A percentile compares a stretch with the other conserved stretches of the same genome.
Evolutionary conservation across 2,329 filamentous ascomycete genomes (phyloP).

Genomic region (Diplodia mutila): DNA sequence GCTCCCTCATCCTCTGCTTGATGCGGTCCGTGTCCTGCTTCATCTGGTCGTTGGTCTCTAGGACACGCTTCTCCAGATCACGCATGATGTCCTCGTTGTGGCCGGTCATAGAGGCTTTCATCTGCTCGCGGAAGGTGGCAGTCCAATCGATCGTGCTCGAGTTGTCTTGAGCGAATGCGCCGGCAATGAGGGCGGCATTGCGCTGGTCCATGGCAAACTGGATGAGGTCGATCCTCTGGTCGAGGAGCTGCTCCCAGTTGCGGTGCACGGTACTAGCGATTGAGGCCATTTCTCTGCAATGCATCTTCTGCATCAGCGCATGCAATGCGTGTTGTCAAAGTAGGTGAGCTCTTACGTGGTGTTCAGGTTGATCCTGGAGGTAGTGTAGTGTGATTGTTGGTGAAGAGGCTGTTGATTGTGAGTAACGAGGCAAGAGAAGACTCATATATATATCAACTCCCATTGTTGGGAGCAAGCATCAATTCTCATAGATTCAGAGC

Average conservation of each 20-base stretch:
- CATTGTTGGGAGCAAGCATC: too few species aligned
- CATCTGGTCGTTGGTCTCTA: background rate
- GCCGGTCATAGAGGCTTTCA: background rate
- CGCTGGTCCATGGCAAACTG: background rate
- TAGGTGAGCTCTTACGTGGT: too few species aligned
- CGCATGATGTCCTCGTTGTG: background rate
- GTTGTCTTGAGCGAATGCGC: background rate
- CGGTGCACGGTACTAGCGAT: too few species aligned
- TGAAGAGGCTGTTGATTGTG: too few species aligned
- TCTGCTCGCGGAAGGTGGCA: background rate
- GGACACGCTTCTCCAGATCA: background rate
- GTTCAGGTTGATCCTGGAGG: too few species aligned
- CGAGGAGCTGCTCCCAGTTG: background rate
- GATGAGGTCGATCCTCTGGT: background rate
- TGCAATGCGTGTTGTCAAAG: too few species aligned
- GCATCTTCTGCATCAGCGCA: too few species aligned
- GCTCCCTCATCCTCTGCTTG: background rate
- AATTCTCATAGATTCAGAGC: too few species aligned
- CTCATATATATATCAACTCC: too few species aligned
- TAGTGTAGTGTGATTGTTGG: too few species aligned
- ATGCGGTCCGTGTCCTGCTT: background rate
- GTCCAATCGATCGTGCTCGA: background rate
- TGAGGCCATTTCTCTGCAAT: too few species aligned
- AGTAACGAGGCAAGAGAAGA: too few species aligned
- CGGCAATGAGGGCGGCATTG: background rate